Evolutionary conservation across 768 basidiomycete species (phyloP).

Genomic region (Rhodotorula diobovata): DNA sequence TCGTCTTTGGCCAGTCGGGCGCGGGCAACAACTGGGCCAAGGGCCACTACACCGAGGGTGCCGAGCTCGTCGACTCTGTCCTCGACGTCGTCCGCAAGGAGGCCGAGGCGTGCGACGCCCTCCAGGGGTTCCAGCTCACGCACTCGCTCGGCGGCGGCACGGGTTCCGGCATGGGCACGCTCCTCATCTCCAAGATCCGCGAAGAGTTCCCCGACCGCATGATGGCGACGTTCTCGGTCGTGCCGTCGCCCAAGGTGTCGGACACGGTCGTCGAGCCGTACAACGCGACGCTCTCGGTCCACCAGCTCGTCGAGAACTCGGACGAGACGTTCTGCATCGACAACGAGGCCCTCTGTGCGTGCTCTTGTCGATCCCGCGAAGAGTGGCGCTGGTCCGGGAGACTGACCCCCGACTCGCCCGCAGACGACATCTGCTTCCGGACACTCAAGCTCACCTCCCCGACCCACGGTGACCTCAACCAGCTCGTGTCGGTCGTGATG

Average conservation of each 20-base stretch:
- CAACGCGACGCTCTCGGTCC: constrained; percentile 96
- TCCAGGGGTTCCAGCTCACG: constrained; percentile 99
- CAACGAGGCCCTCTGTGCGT: constrained; percentile 78
- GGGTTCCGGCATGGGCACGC: constrained; percentile 99
- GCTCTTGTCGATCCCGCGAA: background rate
- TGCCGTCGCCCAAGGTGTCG: constrained; percentile 66
- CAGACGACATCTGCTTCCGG: constrained; percentile 91
- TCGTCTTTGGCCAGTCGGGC: constrained; percentile 88
- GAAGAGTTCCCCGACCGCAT: constrained; percentile 99
- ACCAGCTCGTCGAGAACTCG: constrained; percentile 98
- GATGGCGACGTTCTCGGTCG: constrained; percentile 99
- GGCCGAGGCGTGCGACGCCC: constrained; percentile 93
- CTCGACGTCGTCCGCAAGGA: constrained; percentile 98
- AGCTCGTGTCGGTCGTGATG: constrained; percentile 97
- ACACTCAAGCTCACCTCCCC: constrained; percentile 92
- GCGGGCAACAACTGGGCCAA: constrained; percentile 99
- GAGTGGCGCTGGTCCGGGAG: too few species aligned
- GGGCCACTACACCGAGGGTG: constrained; percentile 82
- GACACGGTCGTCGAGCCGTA: constrained; percentile 99
- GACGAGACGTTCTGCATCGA: constrained; percentile 99
- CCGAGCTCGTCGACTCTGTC: constrained; percentile 96
- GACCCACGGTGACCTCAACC: constrained; percentile 95
- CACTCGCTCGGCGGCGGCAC: constrained; percentile 82
- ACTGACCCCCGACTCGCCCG: background rate
- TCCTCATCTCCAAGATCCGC: constrained; percentile 96